A percentile compares a stretch with the other conserved stretches of the same genome.
Conservation (phyloP, 2,329 filamentous ascomycete species). For the Neonectria ditissima region DNA sequence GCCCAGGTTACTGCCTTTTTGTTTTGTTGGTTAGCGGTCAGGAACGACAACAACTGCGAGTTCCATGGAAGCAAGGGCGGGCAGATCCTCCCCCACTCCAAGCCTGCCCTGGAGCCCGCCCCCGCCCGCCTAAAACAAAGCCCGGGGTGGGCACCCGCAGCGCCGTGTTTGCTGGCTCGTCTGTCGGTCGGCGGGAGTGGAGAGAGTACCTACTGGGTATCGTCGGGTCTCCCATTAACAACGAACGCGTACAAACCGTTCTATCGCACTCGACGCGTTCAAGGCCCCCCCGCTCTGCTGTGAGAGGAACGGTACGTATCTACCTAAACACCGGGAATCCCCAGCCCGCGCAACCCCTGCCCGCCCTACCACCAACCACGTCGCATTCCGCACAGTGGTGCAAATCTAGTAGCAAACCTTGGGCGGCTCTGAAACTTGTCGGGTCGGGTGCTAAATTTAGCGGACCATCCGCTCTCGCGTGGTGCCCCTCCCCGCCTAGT, state of each 20-base stretch:
- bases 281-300: slow-evolving; percentile 3
- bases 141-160: background rate
- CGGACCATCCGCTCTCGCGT: slow-evolving; percentile 12
- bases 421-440: slow-evolving; percentile 5
- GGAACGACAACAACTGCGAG: slow-evolving; percentile 12
- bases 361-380: slow-evolving; percentile 13
- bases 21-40: slow-evolving; percentile 24
- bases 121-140: slow-evolving; percentile 22
- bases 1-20: slow-evolving; percentile 16
- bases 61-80: background rate
- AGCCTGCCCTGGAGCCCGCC: slow-evolving; percentile 2
- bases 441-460: slow-evolving; percentile 19
- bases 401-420: slow-evolving; percentile 4
- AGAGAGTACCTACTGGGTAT: too few species aligned
- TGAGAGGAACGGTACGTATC: background rate
- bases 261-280: background rate
- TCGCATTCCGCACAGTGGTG: background rate
- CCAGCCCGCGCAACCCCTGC: slow-evolving; percentile 7
- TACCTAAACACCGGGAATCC: slow-evolving; percentile 5
- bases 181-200: background rate
- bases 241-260: background rate
- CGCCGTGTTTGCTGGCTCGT: background rate
- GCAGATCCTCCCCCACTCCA: slow-evolving; percentile 1
- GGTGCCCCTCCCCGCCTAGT: background rate
- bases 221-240: background rate